Conservation (phyloP, 2,329 filamentous ascomycete species). For the Nemania sp. region DNA sequence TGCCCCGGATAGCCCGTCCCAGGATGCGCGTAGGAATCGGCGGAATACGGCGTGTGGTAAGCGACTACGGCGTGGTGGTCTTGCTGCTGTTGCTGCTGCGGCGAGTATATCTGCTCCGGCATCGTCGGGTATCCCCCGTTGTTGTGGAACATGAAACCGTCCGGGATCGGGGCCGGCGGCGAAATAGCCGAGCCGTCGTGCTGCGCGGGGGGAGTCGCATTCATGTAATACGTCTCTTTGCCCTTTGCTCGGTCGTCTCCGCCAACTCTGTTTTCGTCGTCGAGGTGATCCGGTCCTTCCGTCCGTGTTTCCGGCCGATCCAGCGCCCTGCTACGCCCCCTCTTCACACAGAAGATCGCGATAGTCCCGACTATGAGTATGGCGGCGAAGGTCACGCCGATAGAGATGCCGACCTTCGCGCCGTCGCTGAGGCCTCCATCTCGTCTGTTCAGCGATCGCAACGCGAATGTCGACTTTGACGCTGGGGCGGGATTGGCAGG, state of each 20-base stretch:
- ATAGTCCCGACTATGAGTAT: constrained; percentile 17
- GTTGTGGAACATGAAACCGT: constrained; percentile 4
- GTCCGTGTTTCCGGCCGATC: constrained; percentile 12
- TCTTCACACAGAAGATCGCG: constrained; percentile 20
- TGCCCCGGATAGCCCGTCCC: constrained; percentile 10
- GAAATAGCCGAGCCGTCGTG: background rate
- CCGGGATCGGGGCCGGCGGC: background rate
- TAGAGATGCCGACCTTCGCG: constrained; percentile 20
- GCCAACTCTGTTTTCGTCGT: background rate
- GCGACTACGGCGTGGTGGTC: background rate
- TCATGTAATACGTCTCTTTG: constrained; percentile 18
- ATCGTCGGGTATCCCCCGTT: constrained; percentile 16
- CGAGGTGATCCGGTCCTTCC: background rate
- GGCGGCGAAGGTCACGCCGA: constrained; percentile 21
- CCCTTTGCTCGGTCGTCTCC: background rate
- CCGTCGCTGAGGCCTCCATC: constrained; percentile 7
- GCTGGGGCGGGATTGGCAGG: background rate
- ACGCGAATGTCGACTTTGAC: constrained; percentile 12
- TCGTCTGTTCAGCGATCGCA: constrained; percentile 1
- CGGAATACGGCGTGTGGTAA: constrained; percentile 5
- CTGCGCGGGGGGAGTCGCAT: background rate
- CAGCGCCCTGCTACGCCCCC: constrained; percentile 12
- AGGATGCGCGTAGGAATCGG: background rate
- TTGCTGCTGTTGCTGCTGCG: constrained; percentile 17
- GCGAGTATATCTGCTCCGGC: constrained; percentile 13